Base-by-base conservation (phyloP, 2,329 filamentous ascomycete genomes). In the Phyllachora maydis region DNA sequence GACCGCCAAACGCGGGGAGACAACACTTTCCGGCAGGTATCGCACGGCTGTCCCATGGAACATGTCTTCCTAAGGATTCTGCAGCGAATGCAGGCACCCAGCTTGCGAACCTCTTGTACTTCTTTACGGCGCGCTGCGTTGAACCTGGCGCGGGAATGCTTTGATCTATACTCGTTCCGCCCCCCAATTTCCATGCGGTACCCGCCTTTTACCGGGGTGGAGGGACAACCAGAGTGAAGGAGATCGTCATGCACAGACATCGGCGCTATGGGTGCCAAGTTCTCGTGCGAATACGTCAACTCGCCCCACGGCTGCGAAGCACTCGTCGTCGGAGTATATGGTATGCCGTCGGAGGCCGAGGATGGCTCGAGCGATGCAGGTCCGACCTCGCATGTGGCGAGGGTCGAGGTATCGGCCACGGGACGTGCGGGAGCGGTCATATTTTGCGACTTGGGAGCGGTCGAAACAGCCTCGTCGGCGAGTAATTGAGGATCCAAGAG, bases 21-120 rank as follows among this genome's bases (percentile, higher is more conserved):
- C 18, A 72, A 45, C 1, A 74, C 66, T 35, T 66, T 70, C 29
- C 58, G 56, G 31, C 68, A 74, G 2, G 66, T 65, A 25, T 63
- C 57, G 32, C 68, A 74, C 0, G 67, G 66, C 5, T 55, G 61
- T 16, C 64, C 67, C 28, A 56, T 59, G n/a, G 65, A 67, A 35
- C 68, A 74, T 2, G 64, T 68, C 45, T 74, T 74, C 27, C 67
- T 57, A 17, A 74, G 43, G 30, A 73, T 71, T 18, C 66, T 56
- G 35, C 68, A 74, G 21, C 68, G 52, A 24, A 72, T 69, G 33
- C 68, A 74, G 8, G 68, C 67, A 5, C 68, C 68, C 17, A 67
- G 57, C 34, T 67, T 66, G 13, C 68, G 59, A 12, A 73, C 63
- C 30, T 66, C 62, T 32, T 70, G 65, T 2, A 74, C 67, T 35